phyloP scores from a whole-genome alignment of 192 early-diverging fungal species.

The Rhizoclosmatium globosum region DNA sequence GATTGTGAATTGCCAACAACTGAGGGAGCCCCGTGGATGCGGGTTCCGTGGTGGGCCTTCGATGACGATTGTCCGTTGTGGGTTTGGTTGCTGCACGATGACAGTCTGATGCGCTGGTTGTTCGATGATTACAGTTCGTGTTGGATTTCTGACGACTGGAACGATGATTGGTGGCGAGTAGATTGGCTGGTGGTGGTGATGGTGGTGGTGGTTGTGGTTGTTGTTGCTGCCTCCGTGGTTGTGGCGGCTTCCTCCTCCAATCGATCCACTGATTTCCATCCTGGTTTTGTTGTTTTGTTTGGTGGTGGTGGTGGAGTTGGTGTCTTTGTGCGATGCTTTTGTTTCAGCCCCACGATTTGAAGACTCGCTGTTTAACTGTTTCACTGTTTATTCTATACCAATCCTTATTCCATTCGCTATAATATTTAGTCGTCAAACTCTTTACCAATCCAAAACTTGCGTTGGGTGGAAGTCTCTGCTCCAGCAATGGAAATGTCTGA shows the following conservation, averaged over 20 bases:
- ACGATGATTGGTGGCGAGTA: neutral
- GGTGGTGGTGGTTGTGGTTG: neutral
- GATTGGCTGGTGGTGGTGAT: neutral
- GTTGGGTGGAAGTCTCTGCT: neutral
- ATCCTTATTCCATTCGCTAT: no score
- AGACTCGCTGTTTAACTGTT: no score
- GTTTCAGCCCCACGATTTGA: no score
- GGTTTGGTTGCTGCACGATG: neutral
- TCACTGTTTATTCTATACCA: no score
- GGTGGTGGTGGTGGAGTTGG: no score
- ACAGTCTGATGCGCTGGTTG: neutral
- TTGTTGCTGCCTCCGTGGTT: neutral
- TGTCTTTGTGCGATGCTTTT: no score
- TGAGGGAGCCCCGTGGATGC: neutral
- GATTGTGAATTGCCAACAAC: constrained; percentile 10
- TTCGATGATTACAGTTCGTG: neutral
- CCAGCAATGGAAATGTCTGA: constrained; percentile 15
- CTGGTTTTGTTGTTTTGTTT: neutral
- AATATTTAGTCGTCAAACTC: constrained; percentile 15
- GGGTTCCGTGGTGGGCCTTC: neutral
- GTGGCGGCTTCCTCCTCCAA: neutral
- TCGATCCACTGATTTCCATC: neutral
- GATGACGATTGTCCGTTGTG: neutral
- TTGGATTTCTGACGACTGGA: neutral
- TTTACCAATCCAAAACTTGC: constrained; percentile 5